phyloP scores from a whole-genome alignment of 192 early-diverging fungal genomes.

The Dimargaris cristalligena region DNA sequence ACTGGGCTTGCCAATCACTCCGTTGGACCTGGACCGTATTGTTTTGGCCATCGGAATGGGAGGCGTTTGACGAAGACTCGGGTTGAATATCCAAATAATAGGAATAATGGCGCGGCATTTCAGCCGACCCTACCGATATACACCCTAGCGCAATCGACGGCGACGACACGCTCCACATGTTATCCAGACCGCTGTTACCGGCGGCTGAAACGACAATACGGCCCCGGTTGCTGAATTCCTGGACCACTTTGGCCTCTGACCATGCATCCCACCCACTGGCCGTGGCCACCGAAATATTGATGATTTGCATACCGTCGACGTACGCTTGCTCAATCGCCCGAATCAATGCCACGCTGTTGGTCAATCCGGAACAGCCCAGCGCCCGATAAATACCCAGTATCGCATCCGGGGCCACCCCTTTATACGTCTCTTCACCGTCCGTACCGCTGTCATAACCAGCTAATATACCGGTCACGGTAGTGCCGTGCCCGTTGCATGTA shows the following conservation, averaged over 20 bases:
- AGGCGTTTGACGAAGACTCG: too few species aligned
- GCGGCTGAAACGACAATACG: constrained; percentile 42
- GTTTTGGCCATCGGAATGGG: too few species aligned
- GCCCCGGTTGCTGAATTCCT: constrained; percentile 28
- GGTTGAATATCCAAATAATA: background rate
- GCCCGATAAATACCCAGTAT: constrained; percentile 4
- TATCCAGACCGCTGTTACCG: constrained; percentile 59
- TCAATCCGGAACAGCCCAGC: background rate
- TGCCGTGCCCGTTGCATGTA: constrained; percentile 44
- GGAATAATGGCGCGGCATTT: background rate
- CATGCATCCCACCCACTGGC: constrained; percentile 35
- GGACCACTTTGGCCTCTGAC: constrained; percentile 28
- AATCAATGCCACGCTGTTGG: background rate
- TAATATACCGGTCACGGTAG: constrained; percentile 45
- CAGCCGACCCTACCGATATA: constrained; percentile 38
- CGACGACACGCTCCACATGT: constrained; percentile 30
- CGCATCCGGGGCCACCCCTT: background rate
- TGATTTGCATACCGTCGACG: constrained; percentile 7
- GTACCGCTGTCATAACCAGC: constrained; percentile 16
- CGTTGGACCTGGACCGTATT: too few species aligned
- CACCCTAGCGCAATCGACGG: constrained; percentile 32
- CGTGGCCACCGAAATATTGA: constrained; percentile 23
- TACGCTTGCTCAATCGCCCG: background rate
- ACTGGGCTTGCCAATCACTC: too few species aligned
- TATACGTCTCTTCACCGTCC: constrained; percentile 15